phyloP scores from a whole-genome alignment of 2,329 filamentous ascomycete genomes.

The Ceratocystis destructans region DNA sequence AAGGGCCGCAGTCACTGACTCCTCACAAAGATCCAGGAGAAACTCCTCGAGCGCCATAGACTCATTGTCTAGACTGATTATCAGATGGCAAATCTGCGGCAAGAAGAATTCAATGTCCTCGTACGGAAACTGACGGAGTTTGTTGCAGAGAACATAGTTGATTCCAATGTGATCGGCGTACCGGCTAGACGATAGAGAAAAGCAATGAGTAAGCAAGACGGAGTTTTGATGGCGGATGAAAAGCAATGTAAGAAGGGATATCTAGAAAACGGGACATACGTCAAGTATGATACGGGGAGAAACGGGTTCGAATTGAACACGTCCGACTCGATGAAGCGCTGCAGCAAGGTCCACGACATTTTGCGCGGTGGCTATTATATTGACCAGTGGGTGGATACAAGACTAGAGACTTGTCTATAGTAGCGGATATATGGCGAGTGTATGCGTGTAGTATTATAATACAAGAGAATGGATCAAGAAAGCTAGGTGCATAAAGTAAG shows the following conservation, averaged over 20 bases:
- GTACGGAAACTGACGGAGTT: constrained; percentile 78
- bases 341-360: constrained; percentile 78
- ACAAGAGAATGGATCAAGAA: background rate
- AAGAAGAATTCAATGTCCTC: constrained; percentile 90
- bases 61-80: constrained; percentile 80
- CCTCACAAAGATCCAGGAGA: constrained; percentile 70
- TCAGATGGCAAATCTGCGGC: constrained; percentile 73
- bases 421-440: background rate
- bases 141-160: constrained; percentile 77
- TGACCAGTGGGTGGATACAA: background rate
- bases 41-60: constrained; percentile 86
- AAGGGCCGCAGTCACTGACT: constrained; percentile 71
- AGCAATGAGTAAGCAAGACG: constrained; percentile 9
- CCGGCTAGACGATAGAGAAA: constrained; percentile 39
- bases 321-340: constrained; percentile 84
- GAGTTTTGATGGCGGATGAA: background rate
- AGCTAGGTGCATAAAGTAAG: background rate
- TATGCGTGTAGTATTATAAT: background rate
- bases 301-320: constrained; percentile 87
- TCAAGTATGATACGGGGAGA: constrained; percentile 75
- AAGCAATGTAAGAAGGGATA: background rate
- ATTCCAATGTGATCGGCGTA: constrained; percentile 85
- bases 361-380: constrained; percentile 21
- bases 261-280: constrained; percentile 41
- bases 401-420: background rate